Conservation (phyloP, 2,329 filamentous ascomycete genomes). For the Xylariaceae sp. region DNA sequence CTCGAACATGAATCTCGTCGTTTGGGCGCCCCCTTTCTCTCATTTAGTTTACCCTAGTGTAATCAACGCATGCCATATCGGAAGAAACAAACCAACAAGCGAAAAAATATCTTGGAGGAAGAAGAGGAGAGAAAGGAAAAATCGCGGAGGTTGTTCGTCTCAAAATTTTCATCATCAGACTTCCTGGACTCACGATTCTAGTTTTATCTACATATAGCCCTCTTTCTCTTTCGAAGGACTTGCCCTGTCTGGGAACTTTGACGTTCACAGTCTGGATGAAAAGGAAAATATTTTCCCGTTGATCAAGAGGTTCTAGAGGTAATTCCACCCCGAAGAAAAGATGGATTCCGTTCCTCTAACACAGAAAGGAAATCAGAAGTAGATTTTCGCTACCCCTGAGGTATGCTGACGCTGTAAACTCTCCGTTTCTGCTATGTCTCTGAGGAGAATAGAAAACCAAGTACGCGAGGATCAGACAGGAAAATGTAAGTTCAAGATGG, state of each 20-base stretch:
- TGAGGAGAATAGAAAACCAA: neutral
- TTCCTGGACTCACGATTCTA: neutral
- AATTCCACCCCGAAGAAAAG: slow-evolving; percentile 8
- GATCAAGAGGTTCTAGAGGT: slow-evolving; percentile 12
- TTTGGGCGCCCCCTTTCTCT: neutral
- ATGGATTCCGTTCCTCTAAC: neutral
- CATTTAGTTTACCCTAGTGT: neutral
- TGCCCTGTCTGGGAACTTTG: neutral
- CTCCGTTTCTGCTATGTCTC: neutral
- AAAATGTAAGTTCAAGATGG: slow-evolving; percentile 6
- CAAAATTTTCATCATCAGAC: neutral
- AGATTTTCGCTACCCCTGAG: slow-evolving; percentile 7
- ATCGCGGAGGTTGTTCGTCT: neutral
- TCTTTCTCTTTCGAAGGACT: neutral
- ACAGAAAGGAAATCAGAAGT: slow-evolving; percentile 1
- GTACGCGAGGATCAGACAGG: neutral
- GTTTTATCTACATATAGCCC: slow-evolving; percentile 8
- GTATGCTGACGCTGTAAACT: slow-evolving; percentile 14
- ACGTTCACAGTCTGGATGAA: neutral
- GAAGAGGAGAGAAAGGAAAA: neutral
- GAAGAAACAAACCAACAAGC: neutral
- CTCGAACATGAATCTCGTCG: neutral
- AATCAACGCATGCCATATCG: neutral
- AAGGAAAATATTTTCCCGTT: slow-evolving; percentile 2
- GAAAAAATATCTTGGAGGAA: neutral